Base-by-base conservation (phyloP, 2,329 filamentous ascomycete species). In the Cordyceps cateniannulata region DNA sequence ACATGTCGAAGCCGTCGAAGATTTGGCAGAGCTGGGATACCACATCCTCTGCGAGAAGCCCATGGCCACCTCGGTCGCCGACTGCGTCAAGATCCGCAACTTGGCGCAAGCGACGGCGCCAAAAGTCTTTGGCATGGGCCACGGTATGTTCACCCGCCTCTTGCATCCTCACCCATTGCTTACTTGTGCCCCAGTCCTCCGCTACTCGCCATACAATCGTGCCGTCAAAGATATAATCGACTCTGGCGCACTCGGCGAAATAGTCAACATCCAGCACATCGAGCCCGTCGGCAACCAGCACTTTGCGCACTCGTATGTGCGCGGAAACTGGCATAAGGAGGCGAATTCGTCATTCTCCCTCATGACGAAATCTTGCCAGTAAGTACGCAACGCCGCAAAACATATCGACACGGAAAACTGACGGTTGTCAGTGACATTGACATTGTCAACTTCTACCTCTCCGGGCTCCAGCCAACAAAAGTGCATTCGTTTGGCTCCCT, bases 1-100 rank as follows among this genome's bases (percentile, higher is more conserved):
- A 25, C 63, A 64, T 51, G 61, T 57, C 1, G 64, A 76, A 32
- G 76, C 75, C 0, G 60, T 70, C 5, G 67, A 64, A 20, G 74
- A 75, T 1, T 78, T 78, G 55, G 64, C 63, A 16, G 49, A 63
- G n/a, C 49, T 59, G 16, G 63, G 63, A 16, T 64, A 64, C 16
- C 63, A 64, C 25, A 64, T 64, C 9, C 52, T 64, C 10, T 64
- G 63, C 47, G 63, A 64, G 50, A 64, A 64, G 59, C 63, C 63
- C 4, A 64, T 64, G 61, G 63, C 63, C 20, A 64, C 63, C 5
- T 57, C 61, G 3, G 59, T 64, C 7, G 61, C 53, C 14, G 61
- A 64, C 59, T 64, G 63, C 40, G 55, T 64, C 22, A 61, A 48
- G 49, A 64, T 64, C 35, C 60, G 62, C 1, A 63, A 60, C 4